A percentile compares a stretch with the other conserved stretches of the same genome.
Conservation (phyloP, 2,329 filamentous ascomycete species). For the Aspergillus sp. region DNA sequence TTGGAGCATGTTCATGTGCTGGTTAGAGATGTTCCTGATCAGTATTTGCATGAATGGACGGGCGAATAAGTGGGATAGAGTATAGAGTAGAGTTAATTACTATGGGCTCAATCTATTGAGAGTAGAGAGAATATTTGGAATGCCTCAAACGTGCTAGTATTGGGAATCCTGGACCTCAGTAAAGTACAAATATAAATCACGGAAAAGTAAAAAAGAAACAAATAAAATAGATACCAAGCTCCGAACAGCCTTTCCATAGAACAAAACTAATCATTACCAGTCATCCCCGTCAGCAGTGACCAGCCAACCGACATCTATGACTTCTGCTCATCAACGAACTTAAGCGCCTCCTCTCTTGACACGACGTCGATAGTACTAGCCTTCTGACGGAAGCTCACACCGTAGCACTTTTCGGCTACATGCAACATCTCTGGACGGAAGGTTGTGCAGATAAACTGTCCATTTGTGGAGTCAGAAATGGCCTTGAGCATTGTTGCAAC, state of each 20-base stretch:
- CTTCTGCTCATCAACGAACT: constrained; percentile 88
- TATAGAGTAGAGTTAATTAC: constrained; percentile 1
- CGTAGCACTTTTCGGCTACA: constrained; percentile 96
- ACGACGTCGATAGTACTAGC: constrained; percentile 93
- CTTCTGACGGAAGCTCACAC: constrained; percentile 88
- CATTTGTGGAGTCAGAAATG: constrained; percentile 61
- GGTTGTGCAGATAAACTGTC: constrained; percentile 97
- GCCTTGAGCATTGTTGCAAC: constrained; percentile 85
- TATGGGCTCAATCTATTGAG: background rate
- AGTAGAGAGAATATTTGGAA: background rate
- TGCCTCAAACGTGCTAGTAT: constrained; percentile 12
- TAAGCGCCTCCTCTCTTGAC: constrained; percentile 78
- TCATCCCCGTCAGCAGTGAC: constrained; percentile 12
- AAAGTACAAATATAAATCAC: constrained; percentile 8
- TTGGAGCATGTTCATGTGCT: constrained; percentile 60
- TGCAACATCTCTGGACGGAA: constrained; percentile 96
- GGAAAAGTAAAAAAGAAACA: background rate
- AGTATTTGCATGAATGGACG: constrained; percentile 47
- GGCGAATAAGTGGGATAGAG: constrained; percentile 25
- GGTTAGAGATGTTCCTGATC: constrained; percentile 48
- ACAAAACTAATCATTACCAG: constrained; percentile 14
- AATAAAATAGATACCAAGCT: constrained; percentile 6
- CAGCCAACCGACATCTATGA: constrained; percentile 23
- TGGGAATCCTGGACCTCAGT: constrained; percentile 21
- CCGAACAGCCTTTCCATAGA: constrained; percentile 11